phyloP scores from a whole-genome alignment of 2,329 filamentous ascomycete genomes.

The Fonsecaea erecta region DNA sequence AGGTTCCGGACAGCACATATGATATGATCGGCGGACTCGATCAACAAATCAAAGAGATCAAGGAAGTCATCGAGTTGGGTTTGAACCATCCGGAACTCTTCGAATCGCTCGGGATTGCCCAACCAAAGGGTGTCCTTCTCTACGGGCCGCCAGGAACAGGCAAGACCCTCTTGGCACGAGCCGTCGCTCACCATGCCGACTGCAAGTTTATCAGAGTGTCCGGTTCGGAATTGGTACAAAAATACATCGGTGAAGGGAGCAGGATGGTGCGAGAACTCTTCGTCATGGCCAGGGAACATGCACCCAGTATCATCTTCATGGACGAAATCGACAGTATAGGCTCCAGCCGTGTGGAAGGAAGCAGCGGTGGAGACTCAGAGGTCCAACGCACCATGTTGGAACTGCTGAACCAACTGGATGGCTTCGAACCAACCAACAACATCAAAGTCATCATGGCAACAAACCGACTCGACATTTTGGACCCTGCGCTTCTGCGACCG shows the following conservation, averaged over 20 bases:
- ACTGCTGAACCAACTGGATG: constrained; percentile 95
- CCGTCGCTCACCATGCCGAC: constrained; percentile 96
- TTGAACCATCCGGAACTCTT: constrained; percentile 98
- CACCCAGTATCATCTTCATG: constrained; percentile 99
- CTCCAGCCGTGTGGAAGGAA: constrained; percentile 93
- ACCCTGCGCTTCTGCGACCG: constrained; percentile 91
- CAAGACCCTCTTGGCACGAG: constrained; percentile 92
- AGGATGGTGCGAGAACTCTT: constrained; percentile 99
- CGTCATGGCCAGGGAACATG: constrained; percentile 98
- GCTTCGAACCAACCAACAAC: constrained; percentile 98
- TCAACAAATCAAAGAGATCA: constrained; percentile 99
- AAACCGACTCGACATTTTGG: constrained; percentile 95
- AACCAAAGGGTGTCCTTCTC: constrained; percentile 94
- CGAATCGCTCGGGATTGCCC: constrained; percentile 97
- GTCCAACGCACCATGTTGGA: constrained; percentile 99
- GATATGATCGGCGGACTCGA: constrained; percentile 99
- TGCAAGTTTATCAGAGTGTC: constrained; percentile 99
- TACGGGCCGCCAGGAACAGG: constrained; percentile 97
- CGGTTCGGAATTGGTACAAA: constrained; percentile 94
- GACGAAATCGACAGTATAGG: constrained; percentile 99
- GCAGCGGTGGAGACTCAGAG: constrained; percentile 92
- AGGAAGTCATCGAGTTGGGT: constrained; percentile 98
- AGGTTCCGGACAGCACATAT: constrained; percentile 99
- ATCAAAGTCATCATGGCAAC: constrained; percentile 99
- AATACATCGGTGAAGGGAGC: constrained; percentile 98